phyloP scores from a whole-genome alignment of 768 basidiomycete species.

The Cystobasidium ongulense region DNA sequence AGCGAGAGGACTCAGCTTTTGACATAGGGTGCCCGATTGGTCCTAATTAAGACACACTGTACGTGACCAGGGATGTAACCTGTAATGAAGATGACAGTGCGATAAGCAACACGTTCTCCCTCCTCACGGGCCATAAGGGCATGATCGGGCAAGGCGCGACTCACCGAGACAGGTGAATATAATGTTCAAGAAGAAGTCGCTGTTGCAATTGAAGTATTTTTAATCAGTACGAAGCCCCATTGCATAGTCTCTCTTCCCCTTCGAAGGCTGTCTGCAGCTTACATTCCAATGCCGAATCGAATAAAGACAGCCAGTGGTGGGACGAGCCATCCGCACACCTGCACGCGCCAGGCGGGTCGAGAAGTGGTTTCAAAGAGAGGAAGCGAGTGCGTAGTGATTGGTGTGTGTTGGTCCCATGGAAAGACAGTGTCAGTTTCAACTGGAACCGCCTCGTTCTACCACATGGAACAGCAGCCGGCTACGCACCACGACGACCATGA shows the following conservation, averaged over 20 bases:
- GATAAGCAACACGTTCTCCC: neutral
- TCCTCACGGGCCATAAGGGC: neutral
- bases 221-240: neutral
- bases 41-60: constrained; percentile 23
- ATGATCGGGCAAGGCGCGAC: neutral
- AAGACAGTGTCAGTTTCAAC: neutral
- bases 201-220: neutral
- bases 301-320: constrained; percentile 41
- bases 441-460: neutral
- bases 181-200: constrained; percentile 41
- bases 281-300: constrained; percentile 40
- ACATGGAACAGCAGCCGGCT: neutral
- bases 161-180: constrained; percentile 36
- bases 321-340: constrained; percentile 38
- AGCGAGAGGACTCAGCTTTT: neutral
- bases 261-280: neutral
- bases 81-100: neutral
- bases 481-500: constrained; percentile 21
- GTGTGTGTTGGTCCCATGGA: neutral
- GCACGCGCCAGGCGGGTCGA: neutral
- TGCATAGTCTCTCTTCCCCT: neutral
- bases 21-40: neutral
- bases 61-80: constrained; percentile 41
- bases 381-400: too few species aligned
- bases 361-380: too few species aligned